phyloP scores from a whole-genome alignment of 768 basidiomycete genomes.

The Suillus subluteus region DNA sequence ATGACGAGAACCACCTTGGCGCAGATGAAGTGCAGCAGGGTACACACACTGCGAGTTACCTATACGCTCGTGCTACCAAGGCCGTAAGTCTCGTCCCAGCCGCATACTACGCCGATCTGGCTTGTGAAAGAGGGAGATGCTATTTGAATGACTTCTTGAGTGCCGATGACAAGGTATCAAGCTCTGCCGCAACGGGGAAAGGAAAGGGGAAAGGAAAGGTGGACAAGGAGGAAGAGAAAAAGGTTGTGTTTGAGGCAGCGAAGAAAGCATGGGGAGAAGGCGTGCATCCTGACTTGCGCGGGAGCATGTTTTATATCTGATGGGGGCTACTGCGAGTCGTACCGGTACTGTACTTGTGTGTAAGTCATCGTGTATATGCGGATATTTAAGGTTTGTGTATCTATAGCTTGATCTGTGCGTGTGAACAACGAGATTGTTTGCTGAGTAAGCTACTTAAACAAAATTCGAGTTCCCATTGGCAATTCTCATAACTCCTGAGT shows the following conservation, averaged over 20 bases:
- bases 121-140: conserved; percentile 77
- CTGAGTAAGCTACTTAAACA: not conserved
- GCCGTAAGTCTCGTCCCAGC: conserved; percentile 82
- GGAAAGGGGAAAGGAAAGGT: conserved; percentile 36
- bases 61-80: conserved; percentile 83
- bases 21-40: conserved; percentile 79
- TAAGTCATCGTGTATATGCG: not conserved
- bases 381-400: not conserved
- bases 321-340: not conserved
- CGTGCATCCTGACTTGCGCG: conserved; percentile 48
- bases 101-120: conserved; percentile 82
- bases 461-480: too few species aligned
- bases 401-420: not conserved
- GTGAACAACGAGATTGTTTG: not conserved
- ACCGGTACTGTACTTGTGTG: not conserved
- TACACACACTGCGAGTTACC: conserved; percentile 67
- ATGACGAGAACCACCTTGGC: conserved; percentile 72
- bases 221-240: conserved; percentile 38
- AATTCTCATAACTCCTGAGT: not conserved
- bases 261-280: conserved; percentile 54
- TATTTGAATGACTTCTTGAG: conserved; percentile 76
- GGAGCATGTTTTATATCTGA: conserved; percentile 74
- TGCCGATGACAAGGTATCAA: conserved; percentile 51
- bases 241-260: conserved; percentile 51
- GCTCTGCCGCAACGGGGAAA: conserved; percentile 36